Conservation (phyloP, 345 rosid species). For the Brassica incana region DNA sequence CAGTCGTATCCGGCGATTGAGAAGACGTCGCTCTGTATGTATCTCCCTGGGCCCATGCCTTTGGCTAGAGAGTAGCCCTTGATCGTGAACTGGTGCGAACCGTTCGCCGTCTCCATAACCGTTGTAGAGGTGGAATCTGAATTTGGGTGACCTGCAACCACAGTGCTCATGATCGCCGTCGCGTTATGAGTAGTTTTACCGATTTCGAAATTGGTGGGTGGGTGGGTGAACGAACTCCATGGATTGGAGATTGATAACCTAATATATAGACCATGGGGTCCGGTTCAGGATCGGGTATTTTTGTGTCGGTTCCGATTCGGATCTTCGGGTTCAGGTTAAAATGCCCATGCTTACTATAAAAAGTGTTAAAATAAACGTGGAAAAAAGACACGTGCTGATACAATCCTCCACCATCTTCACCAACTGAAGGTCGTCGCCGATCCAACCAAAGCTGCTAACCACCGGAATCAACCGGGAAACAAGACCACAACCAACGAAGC, state of each 20-base stretch:
- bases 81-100: conserved; percentile 76
- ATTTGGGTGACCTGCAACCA: conserved; percentile 31
- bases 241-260: neutral
- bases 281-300: no score
- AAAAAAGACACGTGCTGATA: no score
- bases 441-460: no score
- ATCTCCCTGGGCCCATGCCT: conserved; percentile 80
- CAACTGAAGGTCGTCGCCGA: no score
- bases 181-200: neutral
- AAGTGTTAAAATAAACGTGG: no score
- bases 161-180: conserved; percentile 47
- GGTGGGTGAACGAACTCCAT: neutral
- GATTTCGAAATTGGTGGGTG: conserved; percentile 8
- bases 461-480: no score
- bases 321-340: no score
- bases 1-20: conserved; percentile 89
- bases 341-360: no score
- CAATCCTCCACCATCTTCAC: no score
- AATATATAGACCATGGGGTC: no score
- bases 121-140: conserved; percentile 57
- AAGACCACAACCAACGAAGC: no score
- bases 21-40: conserved; percentile 76
- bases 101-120: conserved; percentile 76
- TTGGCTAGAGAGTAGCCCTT: conserved; percentile 81
- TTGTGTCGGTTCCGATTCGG: no score